Conservation (phyloP, 2,329 filamentous ascomycete species). For the Diplocarpon rosae region DNA sequence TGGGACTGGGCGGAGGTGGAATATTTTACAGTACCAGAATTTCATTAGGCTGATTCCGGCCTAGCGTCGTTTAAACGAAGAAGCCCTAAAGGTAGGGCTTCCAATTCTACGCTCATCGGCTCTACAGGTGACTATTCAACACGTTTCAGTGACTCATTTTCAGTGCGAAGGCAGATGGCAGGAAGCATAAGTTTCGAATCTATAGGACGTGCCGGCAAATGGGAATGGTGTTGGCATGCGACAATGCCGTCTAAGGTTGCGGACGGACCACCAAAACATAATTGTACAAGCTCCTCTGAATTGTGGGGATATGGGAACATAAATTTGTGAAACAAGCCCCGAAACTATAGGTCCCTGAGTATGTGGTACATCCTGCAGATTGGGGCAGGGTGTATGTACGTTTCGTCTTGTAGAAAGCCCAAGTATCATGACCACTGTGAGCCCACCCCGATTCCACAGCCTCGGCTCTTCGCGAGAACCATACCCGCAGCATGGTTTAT, state of each 20-base stretch:
- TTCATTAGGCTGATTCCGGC: neutral
- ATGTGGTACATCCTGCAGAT: too few species aligned
- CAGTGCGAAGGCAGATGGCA: too few species aligned
- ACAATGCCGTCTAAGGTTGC: neutral
- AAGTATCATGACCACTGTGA: too few species aligned
- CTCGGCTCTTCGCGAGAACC: too few species aligned
- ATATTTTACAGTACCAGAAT: conserved; percentile 1
- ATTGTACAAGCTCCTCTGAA: neutral
- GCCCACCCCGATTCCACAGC: too few species aligned
- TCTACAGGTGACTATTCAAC: neutral
- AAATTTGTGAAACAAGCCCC: neutral
- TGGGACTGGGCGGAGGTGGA: neutral
- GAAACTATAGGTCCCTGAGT: neutral
- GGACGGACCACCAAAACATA: conserved; percentile 1
- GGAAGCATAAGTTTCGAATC: too few species aligned
- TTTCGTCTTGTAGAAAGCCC: too few species aligned
- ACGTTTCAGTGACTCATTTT: neutral
- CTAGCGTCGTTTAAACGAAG: conserved; percentile 1
- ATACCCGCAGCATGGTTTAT: too few species aligned
- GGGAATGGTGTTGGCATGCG: neutral
- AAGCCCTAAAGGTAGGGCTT: conserved; percentile 4
- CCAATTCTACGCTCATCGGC: neutral
- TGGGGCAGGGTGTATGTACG: too few species aligned
- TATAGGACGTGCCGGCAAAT: neutral
- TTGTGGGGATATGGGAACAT: neutral